phyloP scores from a whole-genome alignment of 129 eudicot species.

The Artemisia argyi region DNA sequence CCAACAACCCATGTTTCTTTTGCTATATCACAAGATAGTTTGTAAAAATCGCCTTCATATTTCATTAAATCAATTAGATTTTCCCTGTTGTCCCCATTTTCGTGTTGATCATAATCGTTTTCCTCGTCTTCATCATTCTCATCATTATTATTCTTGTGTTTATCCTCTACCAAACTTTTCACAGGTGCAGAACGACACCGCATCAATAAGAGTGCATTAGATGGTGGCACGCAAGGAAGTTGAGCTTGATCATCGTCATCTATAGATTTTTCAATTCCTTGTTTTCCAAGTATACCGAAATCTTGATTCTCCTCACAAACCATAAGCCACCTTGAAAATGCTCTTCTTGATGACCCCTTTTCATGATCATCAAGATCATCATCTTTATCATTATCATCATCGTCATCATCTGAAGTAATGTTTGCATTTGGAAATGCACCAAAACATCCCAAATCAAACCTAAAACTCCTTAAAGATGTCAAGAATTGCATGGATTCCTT shows the following conservation, averaged over 20 bases:
- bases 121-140: slow-evolving; percentile 14
- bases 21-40: slow-evolving; percentile 70
- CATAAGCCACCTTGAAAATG: slow-evolving; percentile 85
- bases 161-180: slow-evolving; percentile 61
- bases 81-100: slow-evolving; percentile 34
- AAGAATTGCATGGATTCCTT: slow-evolving; percentile 79
- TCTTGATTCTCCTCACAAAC: slow-evolving; percentile 58
- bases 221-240: slow-evolving; percentile 56
- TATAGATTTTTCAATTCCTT: slow-evolving; percentile 14
- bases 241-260: slow-evolving; percentile 14
- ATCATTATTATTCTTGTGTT: slow-evolving; percentile 34
- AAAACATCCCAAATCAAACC: slow-evolving; percentile 87
- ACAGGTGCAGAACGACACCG: slow-evolving; percentile 80
- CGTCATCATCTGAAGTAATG: slow-evolving; percentile 60
- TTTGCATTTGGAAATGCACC: slow-evolving; percentile 59
- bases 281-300: slow-evolving; percentile 10
- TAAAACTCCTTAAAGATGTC: slow-evolving; percentile 57
- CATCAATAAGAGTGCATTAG: slow-evolving; percentile 83
- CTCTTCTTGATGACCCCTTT: slow-evolving; percentile 43
- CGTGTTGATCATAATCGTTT: slow-evolving; percentile 20
- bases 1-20: slow-evolving; percentile 95
- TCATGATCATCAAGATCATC: slow-evolving; percentile 24
- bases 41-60: slow-evolving; percentile 68
- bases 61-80: slow-evolving; percentile 53
- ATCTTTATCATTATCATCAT: slow-evolving; percentile 31